These are phyloP conservation scores for Dactylellina sp. DNA, from an alignment of 2,329 filamentous ascomycete genomes.

Conservation along the genomic window DNA sequence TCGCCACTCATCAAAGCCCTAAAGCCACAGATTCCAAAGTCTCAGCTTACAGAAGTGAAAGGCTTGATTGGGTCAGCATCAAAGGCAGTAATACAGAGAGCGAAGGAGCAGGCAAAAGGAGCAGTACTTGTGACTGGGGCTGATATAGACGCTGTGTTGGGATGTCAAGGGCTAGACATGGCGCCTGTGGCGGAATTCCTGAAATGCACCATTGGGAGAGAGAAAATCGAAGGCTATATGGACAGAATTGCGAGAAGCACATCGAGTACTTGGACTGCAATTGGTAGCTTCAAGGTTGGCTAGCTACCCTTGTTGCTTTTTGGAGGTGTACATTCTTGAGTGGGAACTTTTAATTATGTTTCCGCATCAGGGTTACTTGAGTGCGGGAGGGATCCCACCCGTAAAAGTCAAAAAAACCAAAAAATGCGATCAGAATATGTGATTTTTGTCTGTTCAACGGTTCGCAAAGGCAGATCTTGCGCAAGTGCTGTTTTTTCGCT, in stretches of 20 bases:
- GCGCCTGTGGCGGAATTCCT: constrained; percentile 51
- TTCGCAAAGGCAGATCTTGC: constrained; percentile 28
- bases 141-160: constrained; percentile 56
- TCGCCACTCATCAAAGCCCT: constrained; percentile 41
- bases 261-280: constrained; percentile 41
- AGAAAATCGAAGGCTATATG: constrained; percentile 47
- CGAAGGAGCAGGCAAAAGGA: constrained; percentile 42
- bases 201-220: constrained; percentile 40
- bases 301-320: constrained; percentile 26
- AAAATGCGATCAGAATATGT: background rate
- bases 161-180: constrained; percentile 46
- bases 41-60: constrained; percentile 42
- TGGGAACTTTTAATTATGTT: constrained; percentile 1
- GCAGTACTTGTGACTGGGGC: constrained; percentile 43
- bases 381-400: constrained; percentile 2
- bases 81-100: constrained; percentile 42
- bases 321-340: constrained; percentile 12
- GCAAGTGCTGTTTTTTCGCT: constrained; percentile 31
- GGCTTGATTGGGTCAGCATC: constrained; percentile 42
- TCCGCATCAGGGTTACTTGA: constrained; percentile 32
- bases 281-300: constrained; percentile 42
- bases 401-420: background rate
- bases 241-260: constrained; percentile 52
- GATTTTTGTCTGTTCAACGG: constrained; percentile 14
- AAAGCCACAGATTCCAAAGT: constrained; percentile 52